Conservation (phyloP, 2,329 filamentous ascomycete genomes). For the Phoma sp. region DNA sequence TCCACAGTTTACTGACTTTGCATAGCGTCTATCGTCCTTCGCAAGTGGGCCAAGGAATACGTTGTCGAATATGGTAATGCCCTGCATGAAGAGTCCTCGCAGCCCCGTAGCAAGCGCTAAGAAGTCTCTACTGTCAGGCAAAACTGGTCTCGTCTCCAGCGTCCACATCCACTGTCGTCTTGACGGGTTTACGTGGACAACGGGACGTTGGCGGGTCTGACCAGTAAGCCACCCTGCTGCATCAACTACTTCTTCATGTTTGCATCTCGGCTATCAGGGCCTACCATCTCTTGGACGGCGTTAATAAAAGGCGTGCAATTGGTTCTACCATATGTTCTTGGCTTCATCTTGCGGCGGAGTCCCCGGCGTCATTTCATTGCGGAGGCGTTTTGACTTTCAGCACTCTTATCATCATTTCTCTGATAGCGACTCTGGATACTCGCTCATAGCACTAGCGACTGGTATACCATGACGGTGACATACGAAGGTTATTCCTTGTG, state of each 20-base stretch:
- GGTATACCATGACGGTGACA: slow-evolving; percentile 40
- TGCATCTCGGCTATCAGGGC: slow-evolving; percentile 40
- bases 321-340: slow-evolving; percentile 29
- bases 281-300: slow-evolving; percentile 39
- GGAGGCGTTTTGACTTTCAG: slow-evolving; percentile 33
- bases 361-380: slow-evolving; percentile 31
- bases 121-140: slow-evolving; percentile 28
- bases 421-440: slow-evolving; percentile 46
- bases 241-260: slow-evolving; percentile 36
- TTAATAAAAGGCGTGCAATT: slow-evolving; percentile 45
- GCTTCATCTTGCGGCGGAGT: slow-evolving; percentile 39
- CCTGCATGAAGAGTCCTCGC: slow-evolving; percentile 35
- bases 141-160: slow-evolving; percentile 19
- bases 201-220: background rate
- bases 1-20: slow-evolving; percentile 16
- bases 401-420: slow-evolving; percentile 45
- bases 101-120: slow-evolving; percentile 34
- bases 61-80: slow-evolving; percentile 42
- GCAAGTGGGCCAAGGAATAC: slow-evolving; percentile 89
- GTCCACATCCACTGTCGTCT: slow-evolving; percentile 14
- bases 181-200: background rate
- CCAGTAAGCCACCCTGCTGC: slow-evolving; percentile 16
- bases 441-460: slow-evolving; percentile 40
- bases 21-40: slow-evolving; percentile 85
- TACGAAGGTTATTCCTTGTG: slow-evolving; percentile 38